Conservation (phyloP, 805 yeast species). For the Candida awuae region DNA sequence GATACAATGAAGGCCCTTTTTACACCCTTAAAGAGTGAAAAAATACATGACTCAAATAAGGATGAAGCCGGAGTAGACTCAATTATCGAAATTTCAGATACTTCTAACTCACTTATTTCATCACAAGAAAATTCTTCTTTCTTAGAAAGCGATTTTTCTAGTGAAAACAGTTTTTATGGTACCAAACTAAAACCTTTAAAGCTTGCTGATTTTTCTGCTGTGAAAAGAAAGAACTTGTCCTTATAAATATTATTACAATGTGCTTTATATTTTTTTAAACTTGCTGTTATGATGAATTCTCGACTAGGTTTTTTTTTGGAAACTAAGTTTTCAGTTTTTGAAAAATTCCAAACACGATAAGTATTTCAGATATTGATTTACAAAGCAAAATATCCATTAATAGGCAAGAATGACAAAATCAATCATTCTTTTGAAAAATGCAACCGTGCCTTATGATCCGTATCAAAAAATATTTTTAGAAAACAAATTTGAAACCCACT, state of each 20-base stretch:
- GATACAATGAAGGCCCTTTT: constrained; percentile 21
- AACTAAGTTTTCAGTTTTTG: too few species aligned
- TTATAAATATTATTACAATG: background rate
- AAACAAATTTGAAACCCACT: constrained; percentile 37
- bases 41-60: constrained; percentile 5
- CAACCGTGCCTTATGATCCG: constrained; percentile 60
- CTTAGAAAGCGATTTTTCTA: background rate
- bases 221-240: background rate
- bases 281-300: too few species aligned
- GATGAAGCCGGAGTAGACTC: constrained; percentile 1
- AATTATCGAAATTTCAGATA: constrained; percentile 3
- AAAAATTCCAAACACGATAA: too few species aligned
- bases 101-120: background rate
- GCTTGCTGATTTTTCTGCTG: background rate
- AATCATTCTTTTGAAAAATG: constrained; percentile 60
- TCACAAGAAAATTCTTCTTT: background rate
- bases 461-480: constrained; percentile 40
- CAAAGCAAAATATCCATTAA: too few species aligned
- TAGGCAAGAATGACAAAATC: constrained; percentile 13
- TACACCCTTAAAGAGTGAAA: too few species aligned
- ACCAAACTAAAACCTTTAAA: background rate
- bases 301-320: too few species aligned
- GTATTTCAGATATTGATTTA: too few species aligned
- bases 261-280: background rate
- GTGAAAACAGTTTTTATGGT: background rate